Evolutionary conservation across 106 monocot species (phyloP).

Genomic region (Dioscorea dumetorum): DNA sequence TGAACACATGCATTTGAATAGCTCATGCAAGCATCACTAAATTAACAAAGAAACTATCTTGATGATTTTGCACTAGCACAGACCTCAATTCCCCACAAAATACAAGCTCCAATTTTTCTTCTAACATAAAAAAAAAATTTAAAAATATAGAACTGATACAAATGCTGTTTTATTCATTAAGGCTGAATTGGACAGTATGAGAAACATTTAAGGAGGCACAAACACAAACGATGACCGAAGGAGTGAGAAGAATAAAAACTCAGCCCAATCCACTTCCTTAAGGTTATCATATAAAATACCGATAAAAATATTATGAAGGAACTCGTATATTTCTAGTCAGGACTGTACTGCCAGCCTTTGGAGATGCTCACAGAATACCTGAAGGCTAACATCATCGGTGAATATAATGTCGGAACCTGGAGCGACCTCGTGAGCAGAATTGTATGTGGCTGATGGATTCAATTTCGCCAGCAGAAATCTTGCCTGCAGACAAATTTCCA

Average conservation of each 20-base stretch:
- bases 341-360: conserved; percentile 89
- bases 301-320: background rate
- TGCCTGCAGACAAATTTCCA: conserved; percentile 40
- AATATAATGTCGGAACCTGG: conserved; percentile 92
- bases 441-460: conserved; percentile 96
- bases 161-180: background rate
- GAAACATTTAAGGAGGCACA: background rate
- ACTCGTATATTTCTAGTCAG: conserved; percentile 18
- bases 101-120: no score
- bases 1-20: no score
- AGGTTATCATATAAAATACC: background rate
- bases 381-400: conserved; percentile 95
- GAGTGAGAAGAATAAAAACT: background rate
- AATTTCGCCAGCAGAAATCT: conserved; percentile 94
- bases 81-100: no score
- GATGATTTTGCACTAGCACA: no score
- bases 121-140: no score
- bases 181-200: background rate
- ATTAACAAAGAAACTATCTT: no score
- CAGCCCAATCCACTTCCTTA: background rate
- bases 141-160: background rate
- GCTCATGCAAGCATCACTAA: no score
- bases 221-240: background rate
- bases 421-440: conserved; percentile 64
- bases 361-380: conserved; percentile 96